Percentiles rank a stretch among this genome's conserved stretches.
Conservation (phyloP, 306 rosid genomes). For the Malus asiatica region DNA sequence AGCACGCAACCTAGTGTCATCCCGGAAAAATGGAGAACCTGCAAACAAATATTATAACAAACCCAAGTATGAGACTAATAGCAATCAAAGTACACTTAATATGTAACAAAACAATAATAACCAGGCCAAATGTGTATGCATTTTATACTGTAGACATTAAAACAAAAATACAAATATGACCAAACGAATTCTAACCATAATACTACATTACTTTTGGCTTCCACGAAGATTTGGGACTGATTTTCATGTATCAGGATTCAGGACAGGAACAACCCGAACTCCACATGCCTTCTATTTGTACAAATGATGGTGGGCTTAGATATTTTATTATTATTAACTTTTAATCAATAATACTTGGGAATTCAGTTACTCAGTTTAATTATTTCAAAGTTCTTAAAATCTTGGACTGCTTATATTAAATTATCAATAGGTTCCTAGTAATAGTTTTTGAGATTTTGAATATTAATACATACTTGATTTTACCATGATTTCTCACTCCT, state of each 20-base stretch:
- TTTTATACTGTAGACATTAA: neutral
- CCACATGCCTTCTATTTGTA: neutral
- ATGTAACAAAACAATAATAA: neutral
- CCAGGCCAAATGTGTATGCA: neutral
- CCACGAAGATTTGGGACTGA: neutral
- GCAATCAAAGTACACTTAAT: neutral
- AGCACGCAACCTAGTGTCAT: constrained; percentile 97
- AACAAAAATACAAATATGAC: neutral
- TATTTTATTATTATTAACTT: neutral
- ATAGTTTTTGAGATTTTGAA: neutral
- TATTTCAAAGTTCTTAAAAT: neutral
- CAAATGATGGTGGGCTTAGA: neutral
- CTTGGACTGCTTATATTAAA: no score
- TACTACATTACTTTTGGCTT: neutral
- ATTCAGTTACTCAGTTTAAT: neutral
- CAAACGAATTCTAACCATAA: neutral
- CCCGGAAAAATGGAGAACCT: constrained; percentile 89
- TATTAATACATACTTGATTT: neutral
- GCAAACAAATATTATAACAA: constrained; percentile 22
- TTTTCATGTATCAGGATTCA: neutral
- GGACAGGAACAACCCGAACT: neutral
- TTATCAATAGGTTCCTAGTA: neutral
- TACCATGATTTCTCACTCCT: neutral
- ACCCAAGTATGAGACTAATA: neutral
- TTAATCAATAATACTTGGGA: neutral